Percentiles rank a stretch among this genome's conserved stretches.
phyloP scores from a whole-genome alignment of 225 moss, liverwort and hornwort genomes.

The Pleurozium schreberi region DNA sequence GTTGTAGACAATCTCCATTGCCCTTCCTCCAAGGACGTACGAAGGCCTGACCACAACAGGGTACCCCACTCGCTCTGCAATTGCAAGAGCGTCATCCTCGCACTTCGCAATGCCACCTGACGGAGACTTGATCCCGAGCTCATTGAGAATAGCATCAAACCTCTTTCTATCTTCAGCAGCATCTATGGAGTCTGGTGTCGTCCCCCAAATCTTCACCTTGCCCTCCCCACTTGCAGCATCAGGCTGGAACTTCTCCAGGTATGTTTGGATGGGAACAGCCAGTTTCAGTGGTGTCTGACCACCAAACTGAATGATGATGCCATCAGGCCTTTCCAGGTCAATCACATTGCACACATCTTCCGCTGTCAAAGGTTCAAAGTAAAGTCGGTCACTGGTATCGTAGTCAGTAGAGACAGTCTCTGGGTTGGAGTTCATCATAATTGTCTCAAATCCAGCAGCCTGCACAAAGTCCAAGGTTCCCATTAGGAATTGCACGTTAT shows the following conservation, averaged over 20 bases:
- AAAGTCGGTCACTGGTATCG: slow-evolving; percentile 87
- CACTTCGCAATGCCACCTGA: slow-evolving; percentile 86
- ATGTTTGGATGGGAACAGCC: slow-evolving; percentile 75
- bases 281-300: slow-evolving; percentile 95
- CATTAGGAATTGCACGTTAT: not conserved
- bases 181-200: slow-evolving; percentile 90
- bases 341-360: slow-evolving; percentile 96
- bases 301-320: slow-evolving; percentile 92
- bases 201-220: slow-evolving; percentile 85
- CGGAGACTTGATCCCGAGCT: slow-evolving; percentile 78
- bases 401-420: slow-evolving; percentile 98
- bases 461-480: slow-evolving; percentile 15
- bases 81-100: slow-evolving; percentile 83
- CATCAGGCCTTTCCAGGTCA: slow-evolving; percentile 85
- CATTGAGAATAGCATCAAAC: slow-evolving; percentile 77
- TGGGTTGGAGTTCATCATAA: slow-evolving; percentile 99
- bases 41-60: slow-evolving; percentile 96
- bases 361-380: slow-evolving; percentile 88
- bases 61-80: slow-evolving; percentile 81
- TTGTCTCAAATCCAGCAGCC: slow-evolving; percentile 93
- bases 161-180: slow-evolving; percentile 91
- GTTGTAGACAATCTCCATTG: slow-evolving; percentile 97
- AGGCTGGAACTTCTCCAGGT: slow-evolving; percentile 59
- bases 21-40: slow-evolving; percentile 91
- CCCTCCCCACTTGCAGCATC: slow-evolving; percentile 74